Base-by-base conservation (phyloP, 352 stramenopile species). In the Phytopythium helicoides region DNA sequence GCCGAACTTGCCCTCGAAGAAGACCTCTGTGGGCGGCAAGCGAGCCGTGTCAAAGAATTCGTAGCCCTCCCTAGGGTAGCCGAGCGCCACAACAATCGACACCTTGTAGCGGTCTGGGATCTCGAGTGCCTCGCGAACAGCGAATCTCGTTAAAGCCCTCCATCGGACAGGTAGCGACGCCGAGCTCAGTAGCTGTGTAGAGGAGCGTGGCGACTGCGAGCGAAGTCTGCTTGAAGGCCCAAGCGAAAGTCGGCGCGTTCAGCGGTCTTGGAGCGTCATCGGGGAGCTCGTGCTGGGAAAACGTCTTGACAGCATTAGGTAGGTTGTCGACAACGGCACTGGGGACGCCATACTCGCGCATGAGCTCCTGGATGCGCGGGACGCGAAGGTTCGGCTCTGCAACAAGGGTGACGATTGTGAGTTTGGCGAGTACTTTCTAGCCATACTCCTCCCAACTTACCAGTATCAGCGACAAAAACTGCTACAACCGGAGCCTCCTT, bases 1-100 rank as follows among this genome's bases (percentile, higher is more conserved):
- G 37, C 79, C 82, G 52, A 88, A 90, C 47, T 84, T 85, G 53
- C 76, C 79, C 22, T 86, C 71, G 41, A 89, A 92, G 60, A 92
- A 89, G 6, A 92, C 26, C 41, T 92, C 68, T 1, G 63, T 76
- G 6, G 68, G 73, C 15, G 64, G 39, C 14, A 92, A 58, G 6
- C 81, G 76, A 25, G 77, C 71, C 19, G 71, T 76, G 6, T 51
- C 54, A 19, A 56, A 50, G 16, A 54, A 45, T 0, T 46, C 51
- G 16, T 28, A 31, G 16, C 44, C 39, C 7, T 53, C 53, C 22
- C 64, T 68, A 1, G 63, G 58, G 46, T 87, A 89, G 6, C 83
- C 83, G 7, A 77, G 75, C 19, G 61, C 58, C 34, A 90, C 60
- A 45, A 92, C 67, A 6, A 93, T 69, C 0, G 83, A 72, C 22